Base-by-base conservation (phyloP, 805 yeast genomes). In the Zygoascus biomembranicola region DNA sequence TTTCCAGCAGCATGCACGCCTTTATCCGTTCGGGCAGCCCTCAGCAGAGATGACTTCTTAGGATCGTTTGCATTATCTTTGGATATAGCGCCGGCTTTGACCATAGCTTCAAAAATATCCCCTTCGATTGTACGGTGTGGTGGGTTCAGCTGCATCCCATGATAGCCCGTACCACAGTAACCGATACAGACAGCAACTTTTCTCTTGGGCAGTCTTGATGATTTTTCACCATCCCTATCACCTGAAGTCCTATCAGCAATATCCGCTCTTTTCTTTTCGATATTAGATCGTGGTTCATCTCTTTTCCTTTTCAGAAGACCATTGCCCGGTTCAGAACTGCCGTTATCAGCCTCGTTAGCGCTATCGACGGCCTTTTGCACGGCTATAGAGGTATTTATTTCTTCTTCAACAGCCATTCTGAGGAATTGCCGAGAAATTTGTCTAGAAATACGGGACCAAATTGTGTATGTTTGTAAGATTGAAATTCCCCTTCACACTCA, bases 1-100 rank as follows among this genome's bases (percentile, higher is more conserved):
- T 90, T 90, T 31, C 97, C 97, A 1, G 97, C 96, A 11, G 98
- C 97, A 70, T 90, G 98, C 23, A 90, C 98, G 56, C 97, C 98
- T 69, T 92, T 92, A 69, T 90, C 98, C 2, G 98, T 96, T 58
- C 77, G 79, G 14, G 77, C 77, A 5, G 77, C 77, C 3, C 77
- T 62, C 58, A 69, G 84, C 65, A 92, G 87, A 0, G 94, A 90
- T 52, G 82, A 80, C 66, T 90, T 90, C 66, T 88, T 90, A 63
- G 90, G 80, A 66, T 92, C 97, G 55, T 82, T 85, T 6, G 96
- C 81, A 68, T 90, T 90, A 62, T 87, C 94, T 55, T 81, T 80
- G 0, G 95, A 85, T 53, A 90, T 80, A 4, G 96, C 97, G 18
- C 96, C 97, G 1, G 96, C 90, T 53, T 78, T 78, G 35, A 84